These are phyloP conservation scores for Penicillium vulpinum DNA, from an alignment of 2,329 filamentous ascomycete species.

Conservation along the genomic window DNA sequence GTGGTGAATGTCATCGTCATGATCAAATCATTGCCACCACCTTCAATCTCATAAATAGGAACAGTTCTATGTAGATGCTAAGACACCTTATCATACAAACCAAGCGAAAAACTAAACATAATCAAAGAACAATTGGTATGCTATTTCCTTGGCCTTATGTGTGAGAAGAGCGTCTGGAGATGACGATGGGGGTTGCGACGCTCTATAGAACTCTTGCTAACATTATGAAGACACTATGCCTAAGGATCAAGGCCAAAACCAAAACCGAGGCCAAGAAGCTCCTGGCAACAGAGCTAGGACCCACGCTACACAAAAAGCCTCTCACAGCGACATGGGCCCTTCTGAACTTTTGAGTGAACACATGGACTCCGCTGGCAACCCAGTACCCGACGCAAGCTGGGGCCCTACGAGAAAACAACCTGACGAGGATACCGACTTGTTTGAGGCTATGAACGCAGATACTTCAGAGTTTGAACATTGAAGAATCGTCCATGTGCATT, in stretches of 20 bases:
- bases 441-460: constrained; percentile 32
- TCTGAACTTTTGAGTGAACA: constrained; percentile 32
- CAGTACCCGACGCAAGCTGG: constrained; percentile 30
- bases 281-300: not conserved
- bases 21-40: constrained; percentile 32
- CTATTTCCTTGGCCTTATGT: not conserved
- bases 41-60: constrained; percentile 16
- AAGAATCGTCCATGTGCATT: not conserved
- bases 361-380: constrained; percentile 35
- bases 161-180: not conserved
- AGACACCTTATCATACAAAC: not conserved
- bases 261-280: not conserved
- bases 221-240: not conserved
- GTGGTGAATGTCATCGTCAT: constrained; percentile 33
- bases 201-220: not conserved
- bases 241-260: not conserved
- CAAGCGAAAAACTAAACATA: constrained; percentile 4
- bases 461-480: constrained; percentile 32
- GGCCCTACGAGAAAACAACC: constrained; percentile 19
- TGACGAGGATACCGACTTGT: constrained; percentile 27
- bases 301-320: constrained; percentile 5
- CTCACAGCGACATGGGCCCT: constrained; percentile 23
- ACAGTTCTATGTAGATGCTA: not conserved
- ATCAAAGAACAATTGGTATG: not conserved
- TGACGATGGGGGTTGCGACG: not conserved